phyloP scores from a whole-genome alignment of 345 rosid genomes.

The Eucalyptus curtisii region DNA sequence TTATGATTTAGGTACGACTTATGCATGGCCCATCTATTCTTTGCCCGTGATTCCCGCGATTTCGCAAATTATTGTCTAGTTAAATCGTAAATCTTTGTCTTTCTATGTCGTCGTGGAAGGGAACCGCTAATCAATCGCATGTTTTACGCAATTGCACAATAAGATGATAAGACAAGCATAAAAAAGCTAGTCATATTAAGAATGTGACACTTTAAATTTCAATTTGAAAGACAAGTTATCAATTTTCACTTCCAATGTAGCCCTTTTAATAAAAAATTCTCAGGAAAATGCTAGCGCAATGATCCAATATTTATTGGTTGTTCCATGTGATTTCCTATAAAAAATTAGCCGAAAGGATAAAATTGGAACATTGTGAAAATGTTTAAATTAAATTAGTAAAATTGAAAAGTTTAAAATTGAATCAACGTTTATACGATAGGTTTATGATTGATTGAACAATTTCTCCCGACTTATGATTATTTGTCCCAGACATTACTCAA shows the following conservation, averaged over 20 bases:
- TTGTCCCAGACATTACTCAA: background rate
- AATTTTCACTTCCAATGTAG: background rate
- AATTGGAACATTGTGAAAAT: background rate
- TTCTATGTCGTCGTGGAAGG: background rate
- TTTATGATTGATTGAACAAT: background rate
- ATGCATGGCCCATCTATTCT: background rate
- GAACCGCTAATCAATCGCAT: background rate
- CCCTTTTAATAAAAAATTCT: accelerated
- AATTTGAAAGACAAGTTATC: background rate
- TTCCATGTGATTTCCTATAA: background rate
- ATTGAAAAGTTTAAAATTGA: background rate
- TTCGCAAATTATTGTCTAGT: background rate
- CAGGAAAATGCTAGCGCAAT: accelerated
- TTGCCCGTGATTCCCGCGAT: background rate
- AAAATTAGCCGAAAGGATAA: accelerated
- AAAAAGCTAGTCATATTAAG: background rate
- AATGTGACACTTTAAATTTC: background rate
- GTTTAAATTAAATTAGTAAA: background rate
- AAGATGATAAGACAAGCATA: background rate
- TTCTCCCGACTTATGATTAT: background rate
- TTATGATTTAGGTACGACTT: background rate
- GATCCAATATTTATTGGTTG: background rate
- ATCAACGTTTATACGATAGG: accelerated
- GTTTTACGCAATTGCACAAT: background rate
- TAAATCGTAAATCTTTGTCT: background rate